phyloP scores from a whole-genome alignment of 208 protist genomes.

The Trichomonas tenax region DNA sequence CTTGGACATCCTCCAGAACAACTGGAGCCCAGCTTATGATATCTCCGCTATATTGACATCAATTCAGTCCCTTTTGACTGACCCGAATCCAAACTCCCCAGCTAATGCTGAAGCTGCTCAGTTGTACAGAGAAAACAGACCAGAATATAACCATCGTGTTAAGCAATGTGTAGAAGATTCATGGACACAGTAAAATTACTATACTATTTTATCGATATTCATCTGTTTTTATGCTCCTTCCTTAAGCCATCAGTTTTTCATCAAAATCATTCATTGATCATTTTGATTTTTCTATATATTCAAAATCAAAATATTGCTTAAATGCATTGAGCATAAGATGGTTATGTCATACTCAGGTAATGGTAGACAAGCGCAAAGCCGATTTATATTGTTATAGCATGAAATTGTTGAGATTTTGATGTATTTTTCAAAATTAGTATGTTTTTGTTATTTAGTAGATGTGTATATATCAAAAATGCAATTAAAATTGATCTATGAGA shows the following conservation, averaged over 20 bases:
- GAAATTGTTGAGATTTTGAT: too few species aligned
- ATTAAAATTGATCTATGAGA: too few species aligned
- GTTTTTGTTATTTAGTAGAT: too few species aligned
- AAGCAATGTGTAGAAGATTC: slow-evolving; percentile 60
- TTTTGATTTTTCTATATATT: too few species aligned
- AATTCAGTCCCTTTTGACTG: slow-evolving; percentile 94
- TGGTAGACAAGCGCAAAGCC: too few species aligned
- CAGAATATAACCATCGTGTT: slow-evolving; percentile 75
- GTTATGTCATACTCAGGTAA: too few species aligned
- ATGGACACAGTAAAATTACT: slow-evolving; percentile 46
- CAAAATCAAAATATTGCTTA: too few species aligned
- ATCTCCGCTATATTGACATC: slow-evolving; percentile 92
- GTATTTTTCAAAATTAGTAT: too few species aligned
- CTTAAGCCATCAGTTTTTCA: neutral
- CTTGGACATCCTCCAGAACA: slow-evolving; percentile 95
- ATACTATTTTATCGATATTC: neutral
- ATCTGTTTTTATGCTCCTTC: too few species aligned
- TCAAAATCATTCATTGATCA: neutral
- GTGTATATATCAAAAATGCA: too few species aligned
- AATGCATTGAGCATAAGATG: too few species aligned
- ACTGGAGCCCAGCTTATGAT: slow-evolving; percentile 90
- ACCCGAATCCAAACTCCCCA: slow-evolving; percentile 96
- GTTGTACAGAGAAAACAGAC: slow-evolving; percentile 69
- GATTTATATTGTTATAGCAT: too few species aligned
- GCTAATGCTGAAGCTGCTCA: slow-evolving; percentile 91